phyloP scores from a whole-genome alignment of 371 early-diverging fungal genomes.

The Mortierella sp. region DNA sequence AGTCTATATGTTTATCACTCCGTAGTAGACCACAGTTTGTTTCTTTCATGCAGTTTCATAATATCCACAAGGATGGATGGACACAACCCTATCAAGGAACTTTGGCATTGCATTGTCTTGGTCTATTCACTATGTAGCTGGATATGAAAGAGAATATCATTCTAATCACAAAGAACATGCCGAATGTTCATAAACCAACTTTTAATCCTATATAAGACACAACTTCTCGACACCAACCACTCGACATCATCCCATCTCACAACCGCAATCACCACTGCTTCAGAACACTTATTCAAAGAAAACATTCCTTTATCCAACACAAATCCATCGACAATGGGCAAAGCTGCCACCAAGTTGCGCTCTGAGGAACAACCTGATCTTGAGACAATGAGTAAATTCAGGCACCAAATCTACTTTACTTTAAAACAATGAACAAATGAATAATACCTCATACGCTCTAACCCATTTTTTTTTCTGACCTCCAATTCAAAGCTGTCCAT shows the following conservation, averaged over 20 bases:
- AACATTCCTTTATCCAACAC: background rate
- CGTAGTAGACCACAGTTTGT: background rate
- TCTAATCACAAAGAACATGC: no score
- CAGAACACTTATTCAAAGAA: background rate
- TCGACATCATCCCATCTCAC: background rate
- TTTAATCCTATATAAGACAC: no score
- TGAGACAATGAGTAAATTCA: background rate
- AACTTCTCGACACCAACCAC: no score
- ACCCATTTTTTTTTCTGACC: no score
- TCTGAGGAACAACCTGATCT: background rate
- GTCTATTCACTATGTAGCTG: no score
- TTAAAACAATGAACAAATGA: no score
- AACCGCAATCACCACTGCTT: background rate
- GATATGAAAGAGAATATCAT: no score
- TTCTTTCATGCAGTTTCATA: constrained; percentile 1
- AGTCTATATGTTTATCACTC: background rate
- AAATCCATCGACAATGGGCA: background rate
- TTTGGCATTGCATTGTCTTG: no score
- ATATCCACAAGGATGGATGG: background rate
- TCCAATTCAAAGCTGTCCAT: no score
- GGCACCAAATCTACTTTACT: background rate
- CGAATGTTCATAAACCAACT: no score
- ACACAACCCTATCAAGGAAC: no score
- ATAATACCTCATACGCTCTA: background rate
- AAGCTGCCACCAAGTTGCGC: background rate